Conservation (phyloP, 31 red algal genomes). For the Odonthalia washingtoniensis region DNA sequence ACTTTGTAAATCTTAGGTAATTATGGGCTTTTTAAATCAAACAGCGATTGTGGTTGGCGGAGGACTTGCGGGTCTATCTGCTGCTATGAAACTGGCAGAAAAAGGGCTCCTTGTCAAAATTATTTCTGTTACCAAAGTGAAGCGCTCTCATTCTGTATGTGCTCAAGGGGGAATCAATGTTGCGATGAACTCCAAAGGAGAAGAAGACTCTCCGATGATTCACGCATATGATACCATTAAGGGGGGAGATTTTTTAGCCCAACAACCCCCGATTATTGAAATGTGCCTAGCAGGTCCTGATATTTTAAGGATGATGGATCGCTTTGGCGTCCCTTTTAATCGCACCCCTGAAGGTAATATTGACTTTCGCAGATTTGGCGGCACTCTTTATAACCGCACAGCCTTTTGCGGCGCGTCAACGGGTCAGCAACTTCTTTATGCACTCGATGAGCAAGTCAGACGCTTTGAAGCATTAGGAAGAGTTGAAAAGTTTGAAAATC, state of each 20-base stretch:
- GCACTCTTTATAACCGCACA: slow-evolving; percentile 23
- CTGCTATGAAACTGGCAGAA: slow-evolving; percentile 24
- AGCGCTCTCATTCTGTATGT: slow-evolving; percentile 28
- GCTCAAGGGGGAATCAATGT: slow-evolving; percentile 50
- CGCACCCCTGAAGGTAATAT: slow-evolving; percentile 15
- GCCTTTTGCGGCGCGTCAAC: slow-evolving; percentile 2
- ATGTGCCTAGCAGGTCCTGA: slow-evolving; percentile 1
- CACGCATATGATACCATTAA: slow-evolving; percentile 41
- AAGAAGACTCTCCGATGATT: slow-evolving; percentile 18
- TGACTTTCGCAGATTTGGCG: slow-evolving; percentile 35
- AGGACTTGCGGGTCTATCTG: slow-evolving; percentile 28
- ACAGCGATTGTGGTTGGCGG: slow-evolving; percentile 31
- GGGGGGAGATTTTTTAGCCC: slow-evolving; percentile 34
- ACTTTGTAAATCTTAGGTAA: no score
- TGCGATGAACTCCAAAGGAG: slow-evolving; percentile 35
- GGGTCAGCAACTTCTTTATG: slow-evolving; percentile 39
- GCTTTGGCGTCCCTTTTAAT: slow-evolving; percentile 31
- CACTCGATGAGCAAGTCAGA: background rate
- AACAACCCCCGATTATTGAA: slow-evolving; percentile 20
- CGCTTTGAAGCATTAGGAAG: background rate
- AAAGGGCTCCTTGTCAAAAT: slow-evolving; percentile 14
- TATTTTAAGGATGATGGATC: slow-evolving; percentile 4
- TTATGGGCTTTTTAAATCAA: slow-evolving; percentile 4
- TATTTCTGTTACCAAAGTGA: slow-evolving; percentile 4
- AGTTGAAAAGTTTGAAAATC: slow-evolving; percentile 1